phyloP scores from a whole-genome alignment of 78 protist genomes.

The Pigoraptor vietnamica region DNA sequence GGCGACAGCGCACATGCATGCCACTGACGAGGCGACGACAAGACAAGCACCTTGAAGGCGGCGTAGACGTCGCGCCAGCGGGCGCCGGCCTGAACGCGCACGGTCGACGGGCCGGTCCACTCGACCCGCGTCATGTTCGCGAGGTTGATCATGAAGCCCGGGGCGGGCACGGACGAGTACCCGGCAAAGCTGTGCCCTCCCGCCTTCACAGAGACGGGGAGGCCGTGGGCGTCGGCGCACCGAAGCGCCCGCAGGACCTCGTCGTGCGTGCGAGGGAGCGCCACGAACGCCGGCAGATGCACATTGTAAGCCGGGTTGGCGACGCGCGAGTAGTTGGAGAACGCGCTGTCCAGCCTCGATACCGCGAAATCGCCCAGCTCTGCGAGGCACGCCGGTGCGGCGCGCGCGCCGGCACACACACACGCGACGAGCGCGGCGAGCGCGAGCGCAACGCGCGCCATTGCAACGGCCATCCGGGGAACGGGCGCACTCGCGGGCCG shows the following conservation, averaged over 20 bases:
- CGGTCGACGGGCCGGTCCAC: not conserved
- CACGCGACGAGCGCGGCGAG: too few species aligned
- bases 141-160: not conserved
- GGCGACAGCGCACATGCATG: too few species aligned
- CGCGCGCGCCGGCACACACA: too few species aligned
- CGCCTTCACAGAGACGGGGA: not conserved
- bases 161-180: not conserved
- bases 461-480: too few species aligned
- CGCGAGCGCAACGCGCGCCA: too few species aligned
- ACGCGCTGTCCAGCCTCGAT: not conserved
- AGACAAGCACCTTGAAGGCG: not conserved
- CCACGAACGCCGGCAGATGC: not conserved
- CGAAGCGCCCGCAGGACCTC: not conserved
- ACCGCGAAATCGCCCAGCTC: not conserved
- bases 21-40: too few species aligned
- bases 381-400: too few species aligned
- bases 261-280: not conserved
- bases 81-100: not conserved
- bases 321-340: not conserved
- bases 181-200: not conserved
- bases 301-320: not conserved
- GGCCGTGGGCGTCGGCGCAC: not conserved
- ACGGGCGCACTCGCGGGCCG: too few species aligned
- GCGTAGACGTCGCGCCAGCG: slow-evolving; percentile 7
- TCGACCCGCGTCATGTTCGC: not conserved